Percentiles rank a stretch among this genome's conserved stretches.
These are phyloP conservation scores for Bipolaris victoriae DNA, from an alignment of 2,329 filamentous ascomycete genomes.

Conservation along the genomic window DNA sequence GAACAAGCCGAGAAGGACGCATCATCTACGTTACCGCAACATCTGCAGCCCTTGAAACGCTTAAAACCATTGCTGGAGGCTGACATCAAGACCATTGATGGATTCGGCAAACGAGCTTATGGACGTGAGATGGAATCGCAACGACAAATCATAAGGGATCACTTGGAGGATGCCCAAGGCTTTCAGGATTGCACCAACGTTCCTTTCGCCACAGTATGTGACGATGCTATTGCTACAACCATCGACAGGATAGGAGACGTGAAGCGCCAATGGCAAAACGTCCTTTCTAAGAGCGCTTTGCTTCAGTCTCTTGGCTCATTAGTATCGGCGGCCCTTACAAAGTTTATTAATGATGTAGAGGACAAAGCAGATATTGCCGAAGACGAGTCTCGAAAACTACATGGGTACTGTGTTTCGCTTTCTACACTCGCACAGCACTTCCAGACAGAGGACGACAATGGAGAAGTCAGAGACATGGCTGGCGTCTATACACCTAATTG, in stretches of 20 bases:
- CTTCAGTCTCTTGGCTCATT: conserved; percentile 68
- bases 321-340: conserved; percentile 62
- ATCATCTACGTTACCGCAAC: conserved; percentile 37
- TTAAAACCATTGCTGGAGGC: conserved; percentile 58
- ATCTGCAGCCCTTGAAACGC: conserved; percentile 44
- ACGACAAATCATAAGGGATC: conserved; percentile 65
- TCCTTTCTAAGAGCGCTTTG: conserved; percentile 65
- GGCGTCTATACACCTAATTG: conserved; percentile 67
- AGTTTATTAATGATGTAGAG: conserved; percentile 67
- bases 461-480: conserved; percentile 59
- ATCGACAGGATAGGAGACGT: conserved; percentile 64
- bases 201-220: conserved; percentile 65
- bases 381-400: conserved; percentile 65
- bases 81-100: conserved; percentile 63
- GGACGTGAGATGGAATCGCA: conserved; percentile 70
- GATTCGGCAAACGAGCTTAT: conserved; percentile 66
- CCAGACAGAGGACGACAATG: conserved; percentile 52
- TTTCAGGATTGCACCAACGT: conserved; percentile 65
- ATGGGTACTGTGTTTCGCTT: conserved; percentile 62
- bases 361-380: conserved; percentile 70
- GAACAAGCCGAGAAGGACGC: conserved; percentile 49
- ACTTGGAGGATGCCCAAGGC: conserved; percentile 68
- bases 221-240: conserved; percentile 64
- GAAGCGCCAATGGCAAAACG: conserved; percentile 62
- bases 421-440: conserved; percentile 64